Base-by-base conservation (phyloP, 306 rosid genomes). In the Vachellia collinsii region DNA sequence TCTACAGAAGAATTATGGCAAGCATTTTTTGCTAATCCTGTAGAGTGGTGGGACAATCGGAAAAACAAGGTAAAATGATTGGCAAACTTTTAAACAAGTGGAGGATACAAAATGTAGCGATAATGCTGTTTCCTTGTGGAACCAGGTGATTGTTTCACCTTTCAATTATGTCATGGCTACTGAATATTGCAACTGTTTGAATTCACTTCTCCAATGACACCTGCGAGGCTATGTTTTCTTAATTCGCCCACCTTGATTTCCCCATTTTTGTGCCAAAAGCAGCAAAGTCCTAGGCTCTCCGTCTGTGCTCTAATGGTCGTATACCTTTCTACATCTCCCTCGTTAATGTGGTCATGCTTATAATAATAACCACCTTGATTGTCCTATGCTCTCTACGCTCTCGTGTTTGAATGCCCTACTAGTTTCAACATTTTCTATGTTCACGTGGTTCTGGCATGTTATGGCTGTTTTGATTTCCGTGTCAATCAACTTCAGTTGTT, bases 1-100 rank as follows among this genome's bases (percentile, higher is more conserved):
- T 92, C 97, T 64, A 83, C 83, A 66, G 91, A 89, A 75, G 97
- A 93, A 72, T 77, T 84, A 61, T 96, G 99, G 98, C 96, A 93
- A 77, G 94, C 83, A 3, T 86, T 86, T 80, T 86, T 86, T 86
- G 86, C 82, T 72, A 84, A 83, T 73, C 90, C 90, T 16, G 82
- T 54, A 50, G 90, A 87, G 75, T 87, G 90, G 88, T 87, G 90
- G 90, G 90, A 87, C 88, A 87, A 87, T 25, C 78, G 90, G 86
- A 72, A 50, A 39, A 87, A 36, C 17, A 87, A 87, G 86, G 90
- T 87, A 67, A 38, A 19, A 42, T 22, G 42, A 63, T 75, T 11
- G 14, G 48, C 42, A 41, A 29, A 58, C 43, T 66, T 72, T 63
- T 76, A 14, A 67, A 38, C 51, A 64, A 22, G 66, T 65, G 48